These are phyloP conservation scores for Alternaria tenuissima DNA, from an alignment of 2,329 filamentous ascomycete genomes.

Conservation along the genomic window DNA sequence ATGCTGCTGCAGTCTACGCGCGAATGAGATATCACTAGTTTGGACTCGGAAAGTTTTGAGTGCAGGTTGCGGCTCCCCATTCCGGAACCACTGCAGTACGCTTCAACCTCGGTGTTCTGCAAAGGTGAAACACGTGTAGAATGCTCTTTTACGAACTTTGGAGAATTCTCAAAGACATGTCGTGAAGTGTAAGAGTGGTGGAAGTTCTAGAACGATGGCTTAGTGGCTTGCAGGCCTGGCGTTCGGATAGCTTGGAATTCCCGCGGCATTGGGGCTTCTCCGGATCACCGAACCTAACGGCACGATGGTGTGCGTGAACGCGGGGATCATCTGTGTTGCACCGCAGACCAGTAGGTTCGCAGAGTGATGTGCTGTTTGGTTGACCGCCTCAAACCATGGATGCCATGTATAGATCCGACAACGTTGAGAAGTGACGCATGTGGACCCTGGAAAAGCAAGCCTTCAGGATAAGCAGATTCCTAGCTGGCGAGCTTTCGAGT, in stretches of 20 bases:
- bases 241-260: conserved; percentile 1
- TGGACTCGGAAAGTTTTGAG: background rate
- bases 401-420: background rate
- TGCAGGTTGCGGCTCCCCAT: background rate
- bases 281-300: background rate
- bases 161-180: background rate
- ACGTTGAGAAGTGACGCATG: background rate
- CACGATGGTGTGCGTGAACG: background rate
- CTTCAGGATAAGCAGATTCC: background rate
- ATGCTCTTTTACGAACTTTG: background rate
- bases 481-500: background rate
- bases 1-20: too few relatives aligned
- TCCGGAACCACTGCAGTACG: background rate
- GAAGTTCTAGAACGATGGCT: background rate
- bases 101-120: background rate
- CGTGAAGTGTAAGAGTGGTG: background rate
- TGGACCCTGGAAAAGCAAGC: background rate
- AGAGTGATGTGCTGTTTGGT: background rate
- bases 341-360: background rate
- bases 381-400: background rate
- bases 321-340: background rate
- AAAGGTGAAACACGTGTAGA: background rate
- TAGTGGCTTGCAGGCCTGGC: conserved; percentile 1
- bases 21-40: too few relatives aligned
- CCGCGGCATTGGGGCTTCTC: background rate